Evolutionary conservation across 257 asterid genomes (phyloP), one percentile per base, ranked within the genome.

Genomic region (Lycium ferocissimum): DNA sequence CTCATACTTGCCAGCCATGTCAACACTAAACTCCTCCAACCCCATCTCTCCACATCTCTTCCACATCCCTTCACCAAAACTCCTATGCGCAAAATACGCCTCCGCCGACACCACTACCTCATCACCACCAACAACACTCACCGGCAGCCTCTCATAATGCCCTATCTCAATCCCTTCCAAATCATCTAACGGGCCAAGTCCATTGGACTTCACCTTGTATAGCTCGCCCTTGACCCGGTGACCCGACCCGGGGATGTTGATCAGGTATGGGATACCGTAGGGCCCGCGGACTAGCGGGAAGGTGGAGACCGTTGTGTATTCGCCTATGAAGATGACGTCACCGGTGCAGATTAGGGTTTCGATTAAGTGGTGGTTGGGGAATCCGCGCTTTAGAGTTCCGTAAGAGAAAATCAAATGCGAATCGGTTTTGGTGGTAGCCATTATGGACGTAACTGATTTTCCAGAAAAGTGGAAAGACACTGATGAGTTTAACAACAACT

Each of bases 261-360:
- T 86, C 84, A 95, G 73, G 88, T 84, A 94, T n/a, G 98, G 97
- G 83, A 94, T 86, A 20, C 95, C 95, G 93, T 90, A 85, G 82
- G 98, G 95, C 8, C 98, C 98, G 87, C 90, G 79, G 22, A 90
- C 97, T 35, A 95, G 92, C 3, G 98, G 98, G 85, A 87, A 92
- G 9, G 90, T 6, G 9, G 78, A 84, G 22, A 82, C 84, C 73
- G 98, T 95, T 13, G 90, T 87, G 94, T 43, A 86, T 9, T 88
- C 82, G 69, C 93, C 92, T 84, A 89, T 8, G 73, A 86, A 92
- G 75, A 90, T 18, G 56, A 93, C 93, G 88, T 89, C 87, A 82
- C 85, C 80, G 1, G 87, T 80, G 81, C 83, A 6, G 56, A 87
- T 84, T 2, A 94, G 87, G 1, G 88, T 83, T 37, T 87, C 88